Conservation (phyloP, 1,284 basidiomycete genomes). For the Nidula niveotomentosa region DNA sequence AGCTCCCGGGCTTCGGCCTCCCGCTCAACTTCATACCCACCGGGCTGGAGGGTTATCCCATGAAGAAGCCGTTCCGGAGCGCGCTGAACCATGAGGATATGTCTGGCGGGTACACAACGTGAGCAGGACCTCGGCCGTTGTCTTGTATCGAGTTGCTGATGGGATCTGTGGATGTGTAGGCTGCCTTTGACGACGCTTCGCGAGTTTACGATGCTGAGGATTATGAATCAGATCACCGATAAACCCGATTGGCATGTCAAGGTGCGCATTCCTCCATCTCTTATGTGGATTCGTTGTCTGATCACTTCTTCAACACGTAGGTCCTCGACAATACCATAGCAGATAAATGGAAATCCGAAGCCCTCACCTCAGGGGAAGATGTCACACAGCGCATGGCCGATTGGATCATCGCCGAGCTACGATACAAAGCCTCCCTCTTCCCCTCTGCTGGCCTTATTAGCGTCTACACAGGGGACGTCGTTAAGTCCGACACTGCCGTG, state of each 20-base stretch:
- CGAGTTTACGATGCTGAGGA: constrained; percentile 21
- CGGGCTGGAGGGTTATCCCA: too few species aligned
- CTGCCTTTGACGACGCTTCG: constrained; percentile 14
- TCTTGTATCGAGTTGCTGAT: background rate
- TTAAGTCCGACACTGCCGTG: constrained; percentile 11
- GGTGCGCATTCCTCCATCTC: constrained; percentile 3
- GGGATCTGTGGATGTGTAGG: constrained; percentile 3
- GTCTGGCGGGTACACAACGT: background rate
- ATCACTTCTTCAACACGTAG: constrained; percentile 1
- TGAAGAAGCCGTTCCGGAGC: background rate
- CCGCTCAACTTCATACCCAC: background rate
- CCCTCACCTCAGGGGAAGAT: constrained; percentile 8
- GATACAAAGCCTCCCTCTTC: constrained; percentile 13
- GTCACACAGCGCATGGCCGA: constrained; percentile 16
- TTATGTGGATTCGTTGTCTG: background rate
- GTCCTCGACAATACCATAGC: constrained; percentile 11
- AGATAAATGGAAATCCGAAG: constrained; percentile 17
- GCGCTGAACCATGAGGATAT: background rate
- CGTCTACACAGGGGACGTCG: constrained; percentile 8
- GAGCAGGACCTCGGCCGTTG: background rate
- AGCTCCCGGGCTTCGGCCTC: constrained; percentile 1
- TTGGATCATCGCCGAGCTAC: constrained; percentile 17
- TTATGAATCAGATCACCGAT: constrained; percentile 20
- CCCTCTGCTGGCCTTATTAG: background rate
- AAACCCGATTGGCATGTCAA: constrained; percentile 19